Conservation (phyloP, 1,139 yeast genomes). For the Wickerhamiella pararugosa region DNA sequence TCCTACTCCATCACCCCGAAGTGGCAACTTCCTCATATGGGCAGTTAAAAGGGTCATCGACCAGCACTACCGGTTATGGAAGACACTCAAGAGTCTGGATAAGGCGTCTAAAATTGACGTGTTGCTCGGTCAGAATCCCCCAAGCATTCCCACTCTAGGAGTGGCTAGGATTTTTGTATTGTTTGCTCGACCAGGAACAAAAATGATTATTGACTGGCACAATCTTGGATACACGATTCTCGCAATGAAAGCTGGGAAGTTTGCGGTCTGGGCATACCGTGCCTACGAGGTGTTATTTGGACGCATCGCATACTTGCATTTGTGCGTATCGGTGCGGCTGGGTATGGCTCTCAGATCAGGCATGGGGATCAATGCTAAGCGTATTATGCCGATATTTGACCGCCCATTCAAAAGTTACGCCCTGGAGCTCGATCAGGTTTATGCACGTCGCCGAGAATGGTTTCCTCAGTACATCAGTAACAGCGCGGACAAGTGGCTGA, state of each 20-base stretch:
- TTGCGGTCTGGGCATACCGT: conserved; percentile 42
- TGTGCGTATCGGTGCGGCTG: conserved; percentile 74
- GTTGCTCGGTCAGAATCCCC: conserved; percentile 84
- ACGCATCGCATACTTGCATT: conserved; percentile 46
- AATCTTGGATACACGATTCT: conserved; percentile 79
- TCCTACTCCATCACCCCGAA: conserved; percentile 30
- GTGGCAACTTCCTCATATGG: conserved; percentile 43
- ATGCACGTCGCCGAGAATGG: conserved; percentile 8
- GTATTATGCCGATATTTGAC: conserved; percentile 27
- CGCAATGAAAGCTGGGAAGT: conserved; percentile 50
- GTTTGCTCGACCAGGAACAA: conserved; percentile 41
- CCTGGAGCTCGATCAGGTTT: conserved; percentile 6
- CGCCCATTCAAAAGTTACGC: conserved; percentile 19
- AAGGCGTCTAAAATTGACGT: conserved; percentile 31
- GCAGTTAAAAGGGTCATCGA: conserved; percentile 41
- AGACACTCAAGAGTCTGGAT: neutral
- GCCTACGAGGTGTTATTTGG: conserved; percentile 34
- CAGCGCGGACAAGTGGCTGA: conserved; percentile 24
- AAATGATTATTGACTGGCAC: conserved; percentile 87
- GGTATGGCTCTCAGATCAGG: conserved; percentile 40
- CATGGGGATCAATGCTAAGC: conserved; percentile 34
- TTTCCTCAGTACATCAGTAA: conserved; percentile 55
- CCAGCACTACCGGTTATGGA: conserved; percentile 40
- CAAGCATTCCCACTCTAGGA: conserved; percentile 69
- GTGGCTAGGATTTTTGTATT: conserved; percentile 42